These are phyloP conservation scores for Citrullus colocynthis DNA, from an alignment of 306 rosid species.

Conservation along the genomic window DNA sequence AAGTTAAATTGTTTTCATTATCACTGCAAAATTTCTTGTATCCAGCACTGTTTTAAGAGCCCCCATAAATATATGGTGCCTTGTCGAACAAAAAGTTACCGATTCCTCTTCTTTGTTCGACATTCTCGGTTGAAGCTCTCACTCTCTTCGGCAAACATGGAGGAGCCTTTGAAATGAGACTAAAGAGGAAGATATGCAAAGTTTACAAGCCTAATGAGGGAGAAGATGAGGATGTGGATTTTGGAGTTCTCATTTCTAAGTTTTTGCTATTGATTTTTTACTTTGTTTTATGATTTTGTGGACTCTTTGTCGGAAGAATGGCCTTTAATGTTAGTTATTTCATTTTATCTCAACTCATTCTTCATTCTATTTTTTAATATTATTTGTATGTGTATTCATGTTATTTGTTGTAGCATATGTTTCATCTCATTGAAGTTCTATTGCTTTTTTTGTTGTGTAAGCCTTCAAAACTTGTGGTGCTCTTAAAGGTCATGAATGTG, in stretches of 20 bases:
- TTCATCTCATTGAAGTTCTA: not conserved
- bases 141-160: not conserved
- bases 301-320: not conserved
- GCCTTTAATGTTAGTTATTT: not conserved
- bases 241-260: not conserved
- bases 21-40: no score
- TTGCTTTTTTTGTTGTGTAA: not conserved
- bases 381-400: not conserved
- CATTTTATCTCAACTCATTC: not conserved
- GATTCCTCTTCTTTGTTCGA: not conserved
- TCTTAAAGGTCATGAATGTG: no score
- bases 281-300: not conserved
- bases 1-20: not conserved
- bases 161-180: not conserved
- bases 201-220: not conserved
- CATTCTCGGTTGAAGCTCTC: not conserved
- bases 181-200: not conserved
- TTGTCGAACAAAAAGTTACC: not conserved
- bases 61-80: not conserved
- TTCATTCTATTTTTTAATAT: not conserved
- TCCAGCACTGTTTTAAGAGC: not conserved
- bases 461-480: no score
- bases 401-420: not conserved
- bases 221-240: not conserved
- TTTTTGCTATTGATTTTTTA: not conserved